phyloP scores from a whole-genome alignment of 202 grass and related monocot genomes.

The Setaria italica region DNA sequence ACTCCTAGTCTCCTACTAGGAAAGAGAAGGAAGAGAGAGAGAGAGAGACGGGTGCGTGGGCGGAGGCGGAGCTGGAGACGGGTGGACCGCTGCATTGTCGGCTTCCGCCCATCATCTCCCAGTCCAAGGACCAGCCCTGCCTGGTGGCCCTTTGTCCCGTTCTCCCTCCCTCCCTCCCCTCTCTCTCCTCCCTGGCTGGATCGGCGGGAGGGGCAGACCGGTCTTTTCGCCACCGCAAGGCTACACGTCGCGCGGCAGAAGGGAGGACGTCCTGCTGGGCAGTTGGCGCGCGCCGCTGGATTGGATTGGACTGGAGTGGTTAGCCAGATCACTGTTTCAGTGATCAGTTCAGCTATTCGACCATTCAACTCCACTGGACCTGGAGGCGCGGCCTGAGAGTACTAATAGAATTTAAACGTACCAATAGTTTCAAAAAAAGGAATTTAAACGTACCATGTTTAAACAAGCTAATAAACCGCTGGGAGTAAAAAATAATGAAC shows the following conservation, averaged over 20 bases:
- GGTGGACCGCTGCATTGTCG: conserved; percentile 65
- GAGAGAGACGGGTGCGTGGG: not conserved
- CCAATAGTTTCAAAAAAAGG: too few species aligned
- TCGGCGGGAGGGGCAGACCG: conserved; percentile 17
- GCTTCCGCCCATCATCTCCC: conserved; percentile 31
- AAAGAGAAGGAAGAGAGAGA: not conserved
- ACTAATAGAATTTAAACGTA: too few species aligned
- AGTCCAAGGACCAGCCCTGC: not conserved
- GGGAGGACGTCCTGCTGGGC: not conserved
- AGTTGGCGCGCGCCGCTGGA: conserved; percentile 23
- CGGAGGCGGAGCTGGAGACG: not conserved
- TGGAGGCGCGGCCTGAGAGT: too few species aligned
- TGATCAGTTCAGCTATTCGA: not conserved
- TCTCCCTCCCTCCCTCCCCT: not conserved
- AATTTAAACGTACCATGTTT: too few species aligned
- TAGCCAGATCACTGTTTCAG: not conserved
- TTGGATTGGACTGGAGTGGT: conserved; percentile 6
- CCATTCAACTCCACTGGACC: too few species aligned
- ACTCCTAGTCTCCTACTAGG: not conserved
- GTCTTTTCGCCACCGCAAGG: conserved; percentile 37
- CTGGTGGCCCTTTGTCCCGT: conserved; percentile 31
- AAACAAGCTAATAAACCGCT: too few species aligned
- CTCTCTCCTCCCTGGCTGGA: not conserved
- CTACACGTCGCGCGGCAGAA: not conserved
- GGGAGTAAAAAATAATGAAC: too few species aligned